These are phyloP conservation scores for Aspergillus sp. DNA, from an alignment of 2,329 filamentous ascomycete genomes.

Conservation along the genomic window DNA sequence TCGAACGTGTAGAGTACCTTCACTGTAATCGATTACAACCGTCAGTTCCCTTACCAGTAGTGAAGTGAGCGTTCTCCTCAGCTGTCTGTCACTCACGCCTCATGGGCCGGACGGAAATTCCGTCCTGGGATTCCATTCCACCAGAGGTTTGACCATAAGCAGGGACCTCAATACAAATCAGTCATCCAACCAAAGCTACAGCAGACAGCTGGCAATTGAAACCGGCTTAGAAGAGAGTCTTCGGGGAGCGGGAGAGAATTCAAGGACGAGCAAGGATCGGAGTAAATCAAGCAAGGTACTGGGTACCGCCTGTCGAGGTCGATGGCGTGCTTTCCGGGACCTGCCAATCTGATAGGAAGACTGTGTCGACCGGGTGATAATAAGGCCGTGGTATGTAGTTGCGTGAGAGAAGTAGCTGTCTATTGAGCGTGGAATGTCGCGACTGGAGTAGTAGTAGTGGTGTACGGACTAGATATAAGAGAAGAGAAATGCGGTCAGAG, in stretches of 20 bases:
- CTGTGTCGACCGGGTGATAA: slow-evolving; percentile 23
- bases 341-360: slow-evolving; percentile 12
- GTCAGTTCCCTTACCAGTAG: slow-evolving; percentile 7
- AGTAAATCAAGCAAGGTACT: slow-evolving; percentile 1
- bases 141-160: slow-evolving; percentile 25
- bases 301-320: background rate
- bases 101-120: slow-evolving; percentile 56
- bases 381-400: slow-evolving; percentile 21
- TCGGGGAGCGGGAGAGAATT: background rate
- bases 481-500: slow-evolving; percentile 8
- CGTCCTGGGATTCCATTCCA: slow-evolving; percentile 41
- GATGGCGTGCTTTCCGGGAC: background rate
- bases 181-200: background rate
- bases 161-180: slow-evolving; percentile 1
- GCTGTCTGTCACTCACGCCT: slow-evolving; percentile 48
- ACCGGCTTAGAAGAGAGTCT: background rate
- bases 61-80: too few species aligned
- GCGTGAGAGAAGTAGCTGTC: slow-evolving; percentile 10
- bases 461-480: slow-evolving; percentile 2
- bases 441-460: background rate
- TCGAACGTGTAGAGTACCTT: slow-evolving; percentile 98
- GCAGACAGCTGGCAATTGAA: background rate
- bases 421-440: background rate
- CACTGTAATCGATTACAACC: slow-evolving; percentile 47
- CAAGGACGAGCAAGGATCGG: slow-evolving; percentile 3